Conservation (phyloP, 164 flowering plant species). For the Saururus chinensis region DNA sequence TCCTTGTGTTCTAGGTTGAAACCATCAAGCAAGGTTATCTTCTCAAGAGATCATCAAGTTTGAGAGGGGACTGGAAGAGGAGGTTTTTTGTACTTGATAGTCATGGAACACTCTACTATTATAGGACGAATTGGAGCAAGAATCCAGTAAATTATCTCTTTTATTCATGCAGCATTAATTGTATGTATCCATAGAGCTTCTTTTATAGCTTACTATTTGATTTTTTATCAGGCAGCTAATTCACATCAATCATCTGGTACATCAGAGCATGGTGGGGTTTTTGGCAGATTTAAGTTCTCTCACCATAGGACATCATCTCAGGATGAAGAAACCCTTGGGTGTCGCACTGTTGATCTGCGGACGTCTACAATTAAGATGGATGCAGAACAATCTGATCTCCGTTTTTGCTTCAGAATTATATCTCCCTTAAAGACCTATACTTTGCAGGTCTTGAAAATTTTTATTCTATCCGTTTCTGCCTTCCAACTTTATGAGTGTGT, state of each 20-base stretch:
- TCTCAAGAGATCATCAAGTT: constrained; percentile 61
- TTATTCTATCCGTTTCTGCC: neutral
- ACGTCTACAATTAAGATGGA: constrained; percentile 79
- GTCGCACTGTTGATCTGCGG: constrained; percentile 60
- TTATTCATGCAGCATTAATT: neutral
- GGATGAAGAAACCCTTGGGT: constrained; percentile 43
- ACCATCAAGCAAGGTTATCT: constrained; percentile 90
- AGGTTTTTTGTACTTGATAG: constrained; percentile 88
- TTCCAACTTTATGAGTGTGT: neutral
- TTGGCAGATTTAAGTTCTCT: constrained; percentile 73
- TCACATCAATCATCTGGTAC: constrained; percentile 34
- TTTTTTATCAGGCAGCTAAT: constrained; percentile 37
- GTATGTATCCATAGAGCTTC: neutral
- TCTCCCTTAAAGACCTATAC: constrained; percentile 76
- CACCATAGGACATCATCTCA: constrained; percentile 43
- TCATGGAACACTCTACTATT: constrained; percentile 70
- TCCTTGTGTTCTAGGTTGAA: constrained; percentile 38
- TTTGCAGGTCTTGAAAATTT: constrained; percentile 47
- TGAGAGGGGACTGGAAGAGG: constrained; percentile 88
- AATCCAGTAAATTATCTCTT: constrained; percentile 25
- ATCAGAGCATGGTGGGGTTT: constrained; percentile 50
- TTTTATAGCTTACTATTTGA: neutral
- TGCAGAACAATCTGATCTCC: constrained; percentile 81
- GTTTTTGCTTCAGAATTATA: constrained; percentile 83
- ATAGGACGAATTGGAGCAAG: constrained; percentile 45